A percentile compares a stretch with the other conserved stretches of the same genome.
Conservation (phyloP, 768 basidiomycete species). For the Kwoniella mangroviensis region DNA sequence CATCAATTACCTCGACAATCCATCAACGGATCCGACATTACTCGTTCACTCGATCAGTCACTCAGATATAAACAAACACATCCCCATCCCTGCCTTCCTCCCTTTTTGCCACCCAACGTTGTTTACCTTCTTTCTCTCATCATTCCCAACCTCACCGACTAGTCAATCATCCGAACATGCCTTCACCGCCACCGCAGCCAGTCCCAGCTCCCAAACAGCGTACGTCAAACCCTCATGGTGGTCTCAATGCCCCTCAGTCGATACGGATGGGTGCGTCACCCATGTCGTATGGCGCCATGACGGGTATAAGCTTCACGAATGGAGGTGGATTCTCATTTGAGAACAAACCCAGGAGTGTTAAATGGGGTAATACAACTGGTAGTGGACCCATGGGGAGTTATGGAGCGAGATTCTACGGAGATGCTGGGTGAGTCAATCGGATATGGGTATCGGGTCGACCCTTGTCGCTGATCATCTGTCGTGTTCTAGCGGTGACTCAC, state of each 20-base stretch:
- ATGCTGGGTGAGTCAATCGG: slow-evolving; percentile 38
- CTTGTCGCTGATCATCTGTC: not conserved
- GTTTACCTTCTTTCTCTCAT: not conserved
- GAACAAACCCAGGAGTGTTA: slow-evolving; percentile 31
- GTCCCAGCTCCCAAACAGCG: slow-evolving; percentile 32
- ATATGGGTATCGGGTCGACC: not conserved
- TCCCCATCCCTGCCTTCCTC: not conserved
- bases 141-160: not conserved
- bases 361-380: slow-evolving; percentile 31
- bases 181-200: slow-evolving; percentile 36
- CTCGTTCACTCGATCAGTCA: not conserved
- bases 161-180: slow-evolving; percentile 29
- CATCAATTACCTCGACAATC: not conserved
- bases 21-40: slow-evolving; percentile 14
- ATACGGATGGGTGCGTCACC: slow-evolving; percentile 39
- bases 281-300: slow-evolving; percentile 48
- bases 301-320: slow-evolving; percentile 49
- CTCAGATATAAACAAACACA: slow-evolving; percentile 2
- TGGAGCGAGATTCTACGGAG: slow-evolving; percentile 51
- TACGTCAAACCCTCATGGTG: slow-evolving; percentile 14
- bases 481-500: slow-evolving; percentile 39
- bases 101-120: slow-evolving; percentile 10
- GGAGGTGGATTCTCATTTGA: slow-evolving; percentile 50
- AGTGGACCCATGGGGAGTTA: slow-evolving; percentile 44
- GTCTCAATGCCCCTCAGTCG: slow-evolving; percentile 22